A percentile compares a stretch with the other conserved stretches of the same genome.
These are phyloP conservation scores for Eimeria maxima DNA, from an alignment of 169 alveolate species.

Conservation along the genomic window DNA sequence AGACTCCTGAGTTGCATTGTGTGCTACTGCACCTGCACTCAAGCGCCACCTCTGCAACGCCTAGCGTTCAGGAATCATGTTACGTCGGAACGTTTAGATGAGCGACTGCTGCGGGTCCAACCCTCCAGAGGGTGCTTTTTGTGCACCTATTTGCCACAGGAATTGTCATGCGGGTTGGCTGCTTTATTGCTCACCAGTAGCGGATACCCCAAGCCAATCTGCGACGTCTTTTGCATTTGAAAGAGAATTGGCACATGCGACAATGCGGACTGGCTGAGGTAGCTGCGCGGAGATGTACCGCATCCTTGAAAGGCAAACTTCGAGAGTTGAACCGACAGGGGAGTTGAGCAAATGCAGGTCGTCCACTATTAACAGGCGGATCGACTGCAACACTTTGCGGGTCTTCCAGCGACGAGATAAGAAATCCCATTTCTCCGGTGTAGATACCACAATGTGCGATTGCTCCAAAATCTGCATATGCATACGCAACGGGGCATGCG, in stretches of 20 bases:
- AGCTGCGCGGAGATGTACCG: conserved; percentile 95
- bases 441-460: conserved; percentile 88
- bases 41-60: neutral
- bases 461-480: conserved; percentile 84
- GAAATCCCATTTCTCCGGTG: conserved; percentile 86
- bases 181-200: conserved; percentile 74
- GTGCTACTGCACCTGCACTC: neutral
- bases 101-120: neutral
- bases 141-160: neutral
- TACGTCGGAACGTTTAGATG: neutral
- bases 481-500: neutral
- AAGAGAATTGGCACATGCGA: conserved; percentile 87
- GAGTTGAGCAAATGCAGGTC: conserved; percentile 95
- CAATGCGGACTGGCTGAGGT: conserved; percentile 87
- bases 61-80: neutral
- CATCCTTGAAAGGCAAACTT: conserved; percentile 97
- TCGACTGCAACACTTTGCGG: conserved; percentile 88
- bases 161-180: neutral
- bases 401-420: conserved; percentile 90
- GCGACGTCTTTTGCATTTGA: conserved; percentile 89
- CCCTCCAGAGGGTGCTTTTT: neutral
- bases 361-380: conserved; percentile 96
- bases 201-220: conserved; percentile 89
- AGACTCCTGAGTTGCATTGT: neutral
- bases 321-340: conserved; percentile 88